Base-by-base conservation (phyloP, 179 eudicot genomes). In the Actinidia polygama region DNA sequence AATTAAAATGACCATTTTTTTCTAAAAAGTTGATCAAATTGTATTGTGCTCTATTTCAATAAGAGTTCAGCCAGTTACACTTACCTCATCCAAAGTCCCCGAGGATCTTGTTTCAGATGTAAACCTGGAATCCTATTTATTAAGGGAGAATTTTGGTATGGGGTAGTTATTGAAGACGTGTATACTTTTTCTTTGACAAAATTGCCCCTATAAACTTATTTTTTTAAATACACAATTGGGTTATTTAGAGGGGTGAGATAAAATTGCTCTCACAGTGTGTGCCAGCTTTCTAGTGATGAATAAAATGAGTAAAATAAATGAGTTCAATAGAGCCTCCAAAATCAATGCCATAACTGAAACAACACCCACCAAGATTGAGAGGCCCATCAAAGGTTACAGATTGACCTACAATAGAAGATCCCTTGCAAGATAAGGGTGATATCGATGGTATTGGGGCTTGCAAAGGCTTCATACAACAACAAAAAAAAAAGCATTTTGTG, bases 301-400 rank as follows among this genome's bases (percentile, higher is more conserved):
- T 1, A 79, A 64, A 49, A 23, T 66, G 14, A 61, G 12, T 40
- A 61, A 46, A 59, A 61, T 44, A 76, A 76, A 58, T 10, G 26
- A 61, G 57, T 23, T 62, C 69, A 46, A 7, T 54, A 77, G 26
- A 61, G 55, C 67, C 66, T 47, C 44, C 10, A 40, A 58, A 77
- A 77, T 59, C 36, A 77, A 44, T 44, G 61, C 59, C 58, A 79
- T 54, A 79, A 53, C 5, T 79, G 70, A 66, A 64, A 79, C 59
- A 46, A 67, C 23, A 87, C 87, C 89, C 88, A 86, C 88, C 88
- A 79, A 90, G 81, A 53, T 86, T 84, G 83, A 87, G 85, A 40
- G 89, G 86, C 50, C 89, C 91, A 75, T 87, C 91, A 21, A 91
- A 86, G 80, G 85, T 83, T 69, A 82, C 84, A 77, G 89, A 89